Conservation (phyloP, 345 rosid species). For the Moricandia arvensis region DNA sequence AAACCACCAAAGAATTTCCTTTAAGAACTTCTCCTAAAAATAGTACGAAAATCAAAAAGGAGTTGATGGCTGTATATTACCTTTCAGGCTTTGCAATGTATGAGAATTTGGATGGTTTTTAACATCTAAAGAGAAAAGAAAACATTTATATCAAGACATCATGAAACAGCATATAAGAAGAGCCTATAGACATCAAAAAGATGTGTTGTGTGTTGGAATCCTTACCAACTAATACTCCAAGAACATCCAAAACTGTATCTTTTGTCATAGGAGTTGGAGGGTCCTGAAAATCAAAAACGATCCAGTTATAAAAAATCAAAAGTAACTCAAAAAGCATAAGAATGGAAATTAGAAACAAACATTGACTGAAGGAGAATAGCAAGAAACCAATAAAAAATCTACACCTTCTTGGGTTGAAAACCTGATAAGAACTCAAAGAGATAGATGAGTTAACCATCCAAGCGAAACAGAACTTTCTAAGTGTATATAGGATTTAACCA, state of each 20-base stretch:
- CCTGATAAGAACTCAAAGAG: too few species aligned
- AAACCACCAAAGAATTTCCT: not conserved
- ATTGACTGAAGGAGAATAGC: too few species aligned
- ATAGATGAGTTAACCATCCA: too few species aligned
- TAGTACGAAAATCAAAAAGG: not conserved
- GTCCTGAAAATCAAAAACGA: not conserved
- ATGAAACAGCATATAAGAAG: constrained; percentile 12
- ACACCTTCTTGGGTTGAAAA: too few species aligned
- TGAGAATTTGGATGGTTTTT: constrained; percentile 78
- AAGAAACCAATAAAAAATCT: too few species aligned
- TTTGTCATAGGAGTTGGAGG: too few species aligned
- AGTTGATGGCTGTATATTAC: constrained; percentile 14
- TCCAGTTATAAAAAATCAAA: not conserved
- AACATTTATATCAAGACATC: not conserved
- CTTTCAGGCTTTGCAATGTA: constrained; percentile 91
- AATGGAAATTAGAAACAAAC: too few species aligned
- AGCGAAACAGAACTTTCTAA: too few species aligned
- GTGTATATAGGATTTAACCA: too few species aligned
- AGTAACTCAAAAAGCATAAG: not conserved
- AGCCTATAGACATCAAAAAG: not conserved
- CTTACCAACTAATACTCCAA: constrained; percentile 69
- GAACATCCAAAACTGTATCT: constrained; percentile 49
- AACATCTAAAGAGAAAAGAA: constrained; percentile 51
- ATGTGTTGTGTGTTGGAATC: not conserved
- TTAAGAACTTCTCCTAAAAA: not conserved